A percentile compares a stretch with the other conserved stretches of the same genome.
Conservation (phyloP, 1,284 basidiomycete genomes). For the Rhodotorula sp. region DNA sequence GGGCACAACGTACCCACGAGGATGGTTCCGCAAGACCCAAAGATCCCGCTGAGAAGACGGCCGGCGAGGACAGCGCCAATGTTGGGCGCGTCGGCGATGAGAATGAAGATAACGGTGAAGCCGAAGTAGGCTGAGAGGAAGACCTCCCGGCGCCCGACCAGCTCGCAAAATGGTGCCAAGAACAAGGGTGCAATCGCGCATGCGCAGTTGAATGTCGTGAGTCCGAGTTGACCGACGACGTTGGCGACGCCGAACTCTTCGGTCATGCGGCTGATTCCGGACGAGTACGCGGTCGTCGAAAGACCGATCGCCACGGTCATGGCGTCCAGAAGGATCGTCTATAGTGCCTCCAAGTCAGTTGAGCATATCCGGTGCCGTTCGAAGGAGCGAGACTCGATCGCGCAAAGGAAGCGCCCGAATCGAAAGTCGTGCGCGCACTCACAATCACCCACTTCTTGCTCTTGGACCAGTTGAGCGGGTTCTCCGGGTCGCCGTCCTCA, state of each 20-base stretch:
- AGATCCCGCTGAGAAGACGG: conserved; percentile 47
- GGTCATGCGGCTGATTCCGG: conserved; percentile 44
- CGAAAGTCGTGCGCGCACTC: not conserved
- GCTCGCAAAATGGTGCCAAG: conserved; percentile 48
- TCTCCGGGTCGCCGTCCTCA: conserved; percentile 41
- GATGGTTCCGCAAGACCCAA: conserved; percentile 47
- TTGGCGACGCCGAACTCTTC: conserved; percentile 45
- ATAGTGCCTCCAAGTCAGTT: not conserved
- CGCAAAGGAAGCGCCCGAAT: no score
- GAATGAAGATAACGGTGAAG: conserved; percentile 47
- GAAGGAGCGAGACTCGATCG: not conserved
- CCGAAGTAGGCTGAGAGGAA: conserved; percentile 47
- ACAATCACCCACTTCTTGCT: conserved; percentile 36
- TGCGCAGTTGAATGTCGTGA: conserved; percentile 43
- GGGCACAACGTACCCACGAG: conserved; percentile 24
- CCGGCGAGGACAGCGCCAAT: conserved; percentile 46
- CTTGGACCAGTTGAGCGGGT: conserved; percentile 29
- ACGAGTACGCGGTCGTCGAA: conserved; percentile 47
- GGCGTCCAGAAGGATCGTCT: conserved; percentile 42
- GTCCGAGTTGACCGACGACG: conserved; percentile 47
- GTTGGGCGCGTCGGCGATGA: conserved; percentile 47
- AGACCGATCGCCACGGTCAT: conserved; percentile 48
- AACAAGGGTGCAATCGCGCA: conserved; percentile 43
- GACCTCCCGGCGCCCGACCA: conserved; percentile 47
- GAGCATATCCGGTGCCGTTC: not conserved